Percentiles rank a stretch among this genome's conserved stretches.
Conservation (phyloP, 1,284 basidiomycete genomes). For the Moesziomyces sp. region DNA sequence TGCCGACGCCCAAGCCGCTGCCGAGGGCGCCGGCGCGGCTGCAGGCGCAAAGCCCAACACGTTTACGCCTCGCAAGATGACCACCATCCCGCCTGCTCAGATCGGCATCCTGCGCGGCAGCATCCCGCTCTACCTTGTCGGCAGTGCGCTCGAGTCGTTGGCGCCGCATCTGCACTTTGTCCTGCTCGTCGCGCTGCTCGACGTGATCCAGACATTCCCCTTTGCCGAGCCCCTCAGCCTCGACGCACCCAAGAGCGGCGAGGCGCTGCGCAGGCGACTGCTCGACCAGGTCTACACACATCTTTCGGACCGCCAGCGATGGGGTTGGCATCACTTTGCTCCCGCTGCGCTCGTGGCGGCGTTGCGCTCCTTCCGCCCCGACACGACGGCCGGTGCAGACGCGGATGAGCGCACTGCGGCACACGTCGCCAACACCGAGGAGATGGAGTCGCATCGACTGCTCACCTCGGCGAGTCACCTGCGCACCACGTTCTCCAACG, state of each 20-base stretch:
- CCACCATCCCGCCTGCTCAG: constrained; percentile 49
- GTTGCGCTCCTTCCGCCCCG: constrained; percentile 24
- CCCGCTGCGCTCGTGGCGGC: constrained; percentile 34
- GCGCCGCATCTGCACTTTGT: constrained; percentile 51
- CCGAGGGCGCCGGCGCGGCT: constrained; percentile 15
- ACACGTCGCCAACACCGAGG: constrained; percentile 30
- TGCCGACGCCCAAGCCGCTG: constrained; percentile 14
- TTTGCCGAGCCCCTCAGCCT: constrained; percentile 47
- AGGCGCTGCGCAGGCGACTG: constrained; percentile 44
- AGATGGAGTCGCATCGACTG: constrained; percentile 44
- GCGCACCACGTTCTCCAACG: constrained; percentile 36
- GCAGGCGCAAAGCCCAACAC: constrained; percentile 26
- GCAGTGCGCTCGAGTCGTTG: constrained; percentile 42
- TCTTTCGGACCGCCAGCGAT: constrained; percentile 30
- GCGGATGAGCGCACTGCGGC: constrained; percentile 27
- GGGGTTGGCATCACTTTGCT: constrained; percentile 29
- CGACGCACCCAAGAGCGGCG: constrained; percentile 34
- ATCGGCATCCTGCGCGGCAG: constrained; percentile 52
- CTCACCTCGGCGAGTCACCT: constrained; percentile 35
- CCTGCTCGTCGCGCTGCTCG: constrained; percentile 46
- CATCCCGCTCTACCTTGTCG: constrained; percentile 55
- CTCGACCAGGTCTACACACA: constrained; percentile 43
- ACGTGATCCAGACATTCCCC: constrained; percentile 54
- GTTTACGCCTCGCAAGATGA: constrained; percentile 23
- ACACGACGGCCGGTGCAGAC: constrained; percentile 18